These are phyloP conservation scores for Tetrahymena elliotti DNA, from an alignment of 73 alveolate genomes.

Conservation along the genomic window DNA sequence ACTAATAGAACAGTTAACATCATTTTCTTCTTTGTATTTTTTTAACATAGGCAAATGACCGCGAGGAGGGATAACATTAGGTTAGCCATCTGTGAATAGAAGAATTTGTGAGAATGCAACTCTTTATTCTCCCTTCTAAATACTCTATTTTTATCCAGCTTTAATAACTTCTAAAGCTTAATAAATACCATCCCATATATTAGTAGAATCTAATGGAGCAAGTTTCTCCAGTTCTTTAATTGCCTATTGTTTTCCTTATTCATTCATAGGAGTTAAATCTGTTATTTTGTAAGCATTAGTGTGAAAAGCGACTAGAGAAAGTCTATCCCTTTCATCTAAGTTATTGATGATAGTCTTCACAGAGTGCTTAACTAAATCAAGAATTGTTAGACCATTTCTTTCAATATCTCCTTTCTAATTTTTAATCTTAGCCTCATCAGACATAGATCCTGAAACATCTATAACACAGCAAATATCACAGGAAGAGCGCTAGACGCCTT, in stretches of 20 bases:
- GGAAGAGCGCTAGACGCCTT: not conserved
- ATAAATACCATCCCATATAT: not conserved
- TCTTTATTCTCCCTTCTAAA: not conserved
- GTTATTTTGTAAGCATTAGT: not conserved
- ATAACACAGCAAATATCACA: not conserved
- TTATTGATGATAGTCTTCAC: not conserved
- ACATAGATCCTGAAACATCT: slow-evolving; percentile 16
- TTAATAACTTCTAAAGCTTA: not conserved
- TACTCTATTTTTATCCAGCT: not conserved
- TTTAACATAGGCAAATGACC: slow-evolving; percentile 3
- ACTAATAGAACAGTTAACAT: not conserved
- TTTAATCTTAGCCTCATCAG: not conserved
- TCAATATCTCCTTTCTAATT: not conserved
- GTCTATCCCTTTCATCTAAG: not conserved
- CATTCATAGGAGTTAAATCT: not conserved
- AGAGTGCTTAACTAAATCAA: not conserved
- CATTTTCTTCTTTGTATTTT: not conserved
- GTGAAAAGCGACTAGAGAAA: not conserved
- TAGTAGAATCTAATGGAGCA: not conserved
- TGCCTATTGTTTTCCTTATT: not conserved
- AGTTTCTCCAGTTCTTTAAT: not conserved
- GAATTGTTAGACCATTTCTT: not conserved
- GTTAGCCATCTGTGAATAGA: not conserved
- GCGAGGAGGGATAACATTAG: slow-evolving; percentile 10
- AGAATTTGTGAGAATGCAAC: not conserved